Evolutionary conservation across 805 yeast genomes (phyloP).

Genomic region (Lipomyces orientalis): DNA sequence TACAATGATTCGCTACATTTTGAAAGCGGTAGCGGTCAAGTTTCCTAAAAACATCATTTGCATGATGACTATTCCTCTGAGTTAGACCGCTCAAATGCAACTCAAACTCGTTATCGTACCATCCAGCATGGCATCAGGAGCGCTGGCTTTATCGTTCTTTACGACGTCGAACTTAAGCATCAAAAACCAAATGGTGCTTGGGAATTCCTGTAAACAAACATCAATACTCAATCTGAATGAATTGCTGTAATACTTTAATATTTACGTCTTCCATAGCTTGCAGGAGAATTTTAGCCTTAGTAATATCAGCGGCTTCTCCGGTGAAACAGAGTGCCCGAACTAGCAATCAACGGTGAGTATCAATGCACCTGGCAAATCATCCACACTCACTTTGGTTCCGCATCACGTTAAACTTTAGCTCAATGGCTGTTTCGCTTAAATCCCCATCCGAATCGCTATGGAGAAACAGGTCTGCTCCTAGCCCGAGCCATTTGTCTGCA

Average conservation of each 20-base stretch:
- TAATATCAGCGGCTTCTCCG: slow-evolving; percentile 1
- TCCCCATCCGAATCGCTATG: slow-evolving; percentile 11
- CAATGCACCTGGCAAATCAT: neutral
- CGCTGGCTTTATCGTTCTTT: slow-evolving; percentile 7
- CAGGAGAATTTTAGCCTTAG: slow-evolving; percentile 19
- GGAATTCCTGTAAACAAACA: slow-evolving; percentile 5
- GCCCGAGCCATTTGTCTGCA: slow-evolving; percentile 21
- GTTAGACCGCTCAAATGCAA: neutral
- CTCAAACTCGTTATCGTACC: slow-evolving; percentile 9
- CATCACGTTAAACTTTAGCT: slow-evolving; percentile 20
- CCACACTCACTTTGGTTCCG: slow-evolving; percentile 11
- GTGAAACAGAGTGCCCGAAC: slow-evolving; percentile 15
- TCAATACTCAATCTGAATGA: neutral
- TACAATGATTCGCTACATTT: slow-evolving; percentile 3
- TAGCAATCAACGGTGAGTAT: neutral
- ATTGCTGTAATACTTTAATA: neutral
- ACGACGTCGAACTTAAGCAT: slow-evolving; percentile 21
- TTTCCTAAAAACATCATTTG: slow-evolving; percentile 26
- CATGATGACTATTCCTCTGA: slow-evolving; percentile 17
- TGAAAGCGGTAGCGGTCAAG: slow-evolving; percentile 17
- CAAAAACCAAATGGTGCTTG: slow-evolving; percentile 25
- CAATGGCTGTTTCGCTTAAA: slow-evolving; percentile 4
- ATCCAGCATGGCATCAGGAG: slow-evolving; percentile 20
- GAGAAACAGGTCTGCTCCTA: slow-evolving; percentile 13
- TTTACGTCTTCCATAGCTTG: slow-evolving; percentile 23